Percentiles rank a stretch among this genome's conserved stretches.
phyloP scores from a whole-genome alignment of 495 filamentous ascomycete genomes.

The Xylaria scruposa region DNA sequence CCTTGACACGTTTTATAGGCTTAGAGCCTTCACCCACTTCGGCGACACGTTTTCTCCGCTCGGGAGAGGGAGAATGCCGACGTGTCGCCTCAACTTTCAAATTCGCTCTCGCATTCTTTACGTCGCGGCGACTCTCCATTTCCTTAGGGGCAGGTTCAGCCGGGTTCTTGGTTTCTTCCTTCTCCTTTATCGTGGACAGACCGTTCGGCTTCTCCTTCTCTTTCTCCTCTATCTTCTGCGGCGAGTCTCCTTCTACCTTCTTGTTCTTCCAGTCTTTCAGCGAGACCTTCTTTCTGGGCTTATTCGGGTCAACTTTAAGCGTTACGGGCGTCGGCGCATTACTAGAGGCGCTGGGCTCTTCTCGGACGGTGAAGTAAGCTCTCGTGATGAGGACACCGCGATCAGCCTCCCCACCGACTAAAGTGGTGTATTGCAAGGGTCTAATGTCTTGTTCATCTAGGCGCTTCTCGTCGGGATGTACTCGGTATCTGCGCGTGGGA shows the following conservation, averaged over 20 bases:
- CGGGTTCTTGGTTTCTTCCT: slow-evolving; percentile 31
- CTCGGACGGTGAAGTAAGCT: slow-evolving; percentile 50
- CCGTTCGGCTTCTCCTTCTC: slow-evolving; percentile 26
- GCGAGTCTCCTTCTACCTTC: slow-evolving; percentile 49
- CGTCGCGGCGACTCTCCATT: slow-evolving; percentile 36
- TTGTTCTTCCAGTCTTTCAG: slow-evolving; percentile 56
- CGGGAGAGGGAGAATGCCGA: slow-evolving; percentile 40
- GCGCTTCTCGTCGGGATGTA: slow-evolving; percentile 45
- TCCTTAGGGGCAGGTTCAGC: slow-evolving; percentile 32
- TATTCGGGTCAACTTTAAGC: slow-evolving; percentile 47
- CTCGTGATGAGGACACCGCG: slow-evolving; percentile 55
- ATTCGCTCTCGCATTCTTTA: slow-evolving; percentile 28
- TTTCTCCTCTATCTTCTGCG: slow-evolving; percentile 34
- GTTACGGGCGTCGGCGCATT: slow-evolving; percentile 37
- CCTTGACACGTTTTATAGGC: slow-evolving; percentile 47
- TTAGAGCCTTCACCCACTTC: slow-evolving; percentile 46
- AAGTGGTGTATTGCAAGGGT: slow-evolving; percentile 53
- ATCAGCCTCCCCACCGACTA: slow-evolving; percentile 49
- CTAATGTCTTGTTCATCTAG: slow-evolving; percentile 47
- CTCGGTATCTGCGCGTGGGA: slow-evolving; percentile 44
- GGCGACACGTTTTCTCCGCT: slow-evolving; percentile 47
- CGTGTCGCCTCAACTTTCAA: slow-evolving; percentile 40
- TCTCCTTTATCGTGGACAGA: slow-evolving; percentile 29
- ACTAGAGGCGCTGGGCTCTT: slow-evolving; percentile 39
- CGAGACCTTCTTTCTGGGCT: slow-evolving; percentile 51